These are phyloP conservation scores for Chalciporus pseudorubinellus DNA, from an alignment of 768 basidiomycete genomes.

Conservation along the genomic window DNA sequence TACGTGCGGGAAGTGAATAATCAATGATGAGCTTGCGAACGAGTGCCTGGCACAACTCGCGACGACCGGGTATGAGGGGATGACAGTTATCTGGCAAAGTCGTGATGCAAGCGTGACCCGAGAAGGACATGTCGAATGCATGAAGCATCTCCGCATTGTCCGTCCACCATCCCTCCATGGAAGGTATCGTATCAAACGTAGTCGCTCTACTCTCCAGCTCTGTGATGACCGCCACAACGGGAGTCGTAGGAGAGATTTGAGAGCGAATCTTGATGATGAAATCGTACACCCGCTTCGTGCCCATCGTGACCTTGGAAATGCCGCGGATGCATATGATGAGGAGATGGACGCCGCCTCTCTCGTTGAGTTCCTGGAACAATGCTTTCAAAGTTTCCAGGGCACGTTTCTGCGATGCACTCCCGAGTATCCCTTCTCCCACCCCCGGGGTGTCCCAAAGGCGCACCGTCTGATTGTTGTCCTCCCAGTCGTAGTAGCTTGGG, in stretches of 20 bases:
- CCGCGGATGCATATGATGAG: conserved; percentile 28
- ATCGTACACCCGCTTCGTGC: conserved; percentile 20
- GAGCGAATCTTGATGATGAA: conserved; percentile 15
- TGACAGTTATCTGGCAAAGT: conserved; percentile 24
- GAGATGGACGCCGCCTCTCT: conserved; percentile 23
- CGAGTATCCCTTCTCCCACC: conserved; percentile 22
- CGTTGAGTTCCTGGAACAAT: conserved; percentile 21
- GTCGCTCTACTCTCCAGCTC: conserved; percentile 29
- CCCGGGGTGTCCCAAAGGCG: conserved; percentile 33
- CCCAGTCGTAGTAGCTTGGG: conserved; percentile 13
- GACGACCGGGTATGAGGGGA: conserved; percentile 21
- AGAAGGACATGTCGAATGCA: conserved; percentile 29
- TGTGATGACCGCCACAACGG: conserved; percentile 31
- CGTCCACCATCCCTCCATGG: conserved; percentile 41
- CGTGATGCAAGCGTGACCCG: conserved; percentile 40
- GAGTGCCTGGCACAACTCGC: conserved; percentile 16
- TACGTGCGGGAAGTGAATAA: conserved; percentile 17
- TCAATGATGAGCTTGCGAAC: conserved; percentile 17
- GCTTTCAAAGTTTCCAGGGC: conserved; percentile 19
- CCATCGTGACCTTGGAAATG: conserved; percentile 11
- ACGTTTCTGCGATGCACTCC: conserved; percentile 16
- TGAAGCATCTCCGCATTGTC: conserved; percentile 28
- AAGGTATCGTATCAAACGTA: conserved; percentile 2
- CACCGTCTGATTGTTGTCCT: conserved; percentile 8
- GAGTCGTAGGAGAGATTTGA: conserved; percentile 13